Percentiles rank a stretch among this genome's conserved stretches.
Evolutionary conservation across 2,329 filamentous ascomycete genomes (phyloP).

Genomic region (Mycosphaerella sp.): DNA sequence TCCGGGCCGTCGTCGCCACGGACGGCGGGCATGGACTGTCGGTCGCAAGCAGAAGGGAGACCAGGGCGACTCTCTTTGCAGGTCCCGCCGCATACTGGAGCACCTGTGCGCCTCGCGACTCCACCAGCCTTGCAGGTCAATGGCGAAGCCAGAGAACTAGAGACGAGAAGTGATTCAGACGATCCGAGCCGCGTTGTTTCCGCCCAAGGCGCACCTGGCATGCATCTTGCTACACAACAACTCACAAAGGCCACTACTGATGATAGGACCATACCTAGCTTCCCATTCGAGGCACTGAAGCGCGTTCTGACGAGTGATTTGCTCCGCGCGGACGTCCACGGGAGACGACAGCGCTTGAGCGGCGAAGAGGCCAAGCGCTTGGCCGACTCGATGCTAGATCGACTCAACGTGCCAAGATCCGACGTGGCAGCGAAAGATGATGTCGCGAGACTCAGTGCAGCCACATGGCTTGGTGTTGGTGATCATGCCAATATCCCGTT

Average conservation of each 20-base stretch:
- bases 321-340: constrained; percentile 41
- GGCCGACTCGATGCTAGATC: constrained; percentile 40
- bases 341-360: constrained; percentile 36
- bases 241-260: neutral
- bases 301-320: constrained; percentile 44
- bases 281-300: constrained; percentile 41
- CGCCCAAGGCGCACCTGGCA: neutral
- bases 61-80: constrained; percentile 55
- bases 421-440: constrained; percentile 33
- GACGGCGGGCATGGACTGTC: constrained; percentile 40
- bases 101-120: constrained; percentile 58
- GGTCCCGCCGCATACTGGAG: constrained; percentile 56
- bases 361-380: constrained; percentile 45
- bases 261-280: constrained; percentile 12
- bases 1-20: constrained; percentile 47
- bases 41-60: constrained; percentile 28
- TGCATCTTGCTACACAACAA: neutral
- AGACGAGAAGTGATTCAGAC: constrained; percentile 21
- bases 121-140: constrained; percentile 52
- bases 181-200: constrained; percentile 16
- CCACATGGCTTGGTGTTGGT: constrained; percentile 39
- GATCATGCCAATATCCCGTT: constrained; percentile 35
- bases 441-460: constrained; percentile 37
- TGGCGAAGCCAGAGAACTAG: constrained; percentile 37
- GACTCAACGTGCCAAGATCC: constrained; percentile 34